Conservation (phyloP, 1,284 basidiomycete genomes). For the Xerocomus minutiporus region DNA sequence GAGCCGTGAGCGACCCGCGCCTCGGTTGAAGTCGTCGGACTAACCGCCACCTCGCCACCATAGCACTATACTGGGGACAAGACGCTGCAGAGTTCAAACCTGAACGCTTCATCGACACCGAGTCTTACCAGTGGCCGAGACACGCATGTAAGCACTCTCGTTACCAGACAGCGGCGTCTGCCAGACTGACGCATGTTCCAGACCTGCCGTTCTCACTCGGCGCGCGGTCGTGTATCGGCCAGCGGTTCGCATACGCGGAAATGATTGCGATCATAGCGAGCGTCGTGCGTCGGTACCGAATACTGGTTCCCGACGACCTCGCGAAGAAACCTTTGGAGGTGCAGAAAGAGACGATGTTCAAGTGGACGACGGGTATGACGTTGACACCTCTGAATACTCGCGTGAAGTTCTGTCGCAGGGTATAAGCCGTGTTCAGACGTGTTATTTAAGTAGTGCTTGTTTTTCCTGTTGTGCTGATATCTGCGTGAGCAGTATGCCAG, state of each 20-base stretch:
- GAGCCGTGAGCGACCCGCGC: constrained; percentile 28
- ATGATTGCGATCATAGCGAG: constrained; percentile 29
- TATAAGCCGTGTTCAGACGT: constrained; percentile 2
- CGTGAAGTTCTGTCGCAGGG: constrained; percentile 20
- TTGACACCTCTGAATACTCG: constrained; percentile 28
- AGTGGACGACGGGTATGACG: constrained; percentile 32
- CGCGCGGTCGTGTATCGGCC: constrained; percentile 39
- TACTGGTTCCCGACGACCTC: constrained; percentile 35
- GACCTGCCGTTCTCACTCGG: constrained; percentile 40
- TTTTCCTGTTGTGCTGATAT: too few relatives aligned
- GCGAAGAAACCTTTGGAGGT: constrained; percentile 21
- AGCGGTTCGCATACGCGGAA: constrained; percentile 31
- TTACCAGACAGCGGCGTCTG: not conserved
- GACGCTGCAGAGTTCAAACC: constrained; percentile 42
- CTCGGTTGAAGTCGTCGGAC: not conserved
- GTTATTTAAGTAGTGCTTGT: not conserved
- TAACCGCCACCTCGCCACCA: not conserved
- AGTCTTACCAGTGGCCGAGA: constrained; percentile 37
- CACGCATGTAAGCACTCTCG: constrained; percentile 23
- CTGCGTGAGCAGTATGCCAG: too few relatives aligned
- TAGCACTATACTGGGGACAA: constrained; percentile 40
- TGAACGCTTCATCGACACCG: constrained; percentile 45
- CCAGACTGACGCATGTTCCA: constrained; percentile 8
- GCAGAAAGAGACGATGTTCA: constrained; percentile 27
- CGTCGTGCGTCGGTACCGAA: constrained; percentile 27